These are phyloP conservation scores for Aureobasidium sp. DNA, from an alignment of 2,329 filamentous ascomycete species.

Conservation along the genomic window DNA sequence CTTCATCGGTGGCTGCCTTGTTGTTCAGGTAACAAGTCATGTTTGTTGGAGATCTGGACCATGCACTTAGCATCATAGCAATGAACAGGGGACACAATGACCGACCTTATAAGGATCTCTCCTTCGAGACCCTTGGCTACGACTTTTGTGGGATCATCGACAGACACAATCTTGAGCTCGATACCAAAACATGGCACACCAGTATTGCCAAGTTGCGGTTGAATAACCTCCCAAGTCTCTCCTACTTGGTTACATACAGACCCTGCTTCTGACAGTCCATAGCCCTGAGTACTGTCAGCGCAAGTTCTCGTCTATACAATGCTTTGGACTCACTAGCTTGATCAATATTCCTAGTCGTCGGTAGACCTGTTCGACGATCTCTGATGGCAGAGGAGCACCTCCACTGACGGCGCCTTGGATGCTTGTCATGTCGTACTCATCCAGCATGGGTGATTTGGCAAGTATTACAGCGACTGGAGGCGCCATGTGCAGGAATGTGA, in stretches of 20 bases:
- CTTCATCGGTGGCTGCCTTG: slow-evolving; percentile 21
- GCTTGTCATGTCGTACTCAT: slow-evolving; percentile 30
- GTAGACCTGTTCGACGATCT: slow-evolving; percentile 13
- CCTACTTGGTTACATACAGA: slow-evolving; percentile 13
- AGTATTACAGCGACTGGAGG: slow-evolving; percentile 35
- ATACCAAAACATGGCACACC: slow-evolving; percentile 10
- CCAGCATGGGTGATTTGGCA: slow-evolving; percentile 27
- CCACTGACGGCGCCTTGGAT: slow-evolving; percentile 41
- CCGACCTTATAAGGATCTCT: slow-evolving; percentile 19
- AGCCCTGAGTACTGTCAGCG: slow-evolving; percentile 16
- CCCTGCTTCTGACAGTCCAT: slow-evolving; percentile 10
- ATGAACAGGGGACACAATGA: no score
- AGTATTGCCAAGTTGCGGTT: slow-evolving; percentile 14
- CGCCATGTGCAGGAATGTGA: slow-evolving; percentile 44
- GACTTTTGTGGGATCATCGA: slow-evolving; percentile 25
- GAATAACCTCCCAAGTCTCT: slow-evolving; percentile 10
- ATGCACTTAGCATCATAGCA: neutral
- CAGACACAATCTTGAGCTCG: slow-evolving; percentile 12
- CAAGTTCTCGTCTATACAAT: slow-evolving; percentile 17
- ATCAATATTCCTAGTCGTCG: slow-evolving; percentile 11
- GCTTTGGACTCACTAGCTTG: slow-evolving; percentile 22
- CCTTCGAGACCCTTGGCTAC: slow-evolving; percentile 25
- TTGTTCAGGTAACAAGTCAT: slow-evolving; percentile 30
- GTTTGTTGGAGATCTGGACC: slow-evolving; percentile 23
- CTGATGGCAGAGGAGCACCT: slow-evolving; percentile 40